Conservation (phyloP, 148 eudicot genomes). For the Fallopia convolvulus region DNA sequence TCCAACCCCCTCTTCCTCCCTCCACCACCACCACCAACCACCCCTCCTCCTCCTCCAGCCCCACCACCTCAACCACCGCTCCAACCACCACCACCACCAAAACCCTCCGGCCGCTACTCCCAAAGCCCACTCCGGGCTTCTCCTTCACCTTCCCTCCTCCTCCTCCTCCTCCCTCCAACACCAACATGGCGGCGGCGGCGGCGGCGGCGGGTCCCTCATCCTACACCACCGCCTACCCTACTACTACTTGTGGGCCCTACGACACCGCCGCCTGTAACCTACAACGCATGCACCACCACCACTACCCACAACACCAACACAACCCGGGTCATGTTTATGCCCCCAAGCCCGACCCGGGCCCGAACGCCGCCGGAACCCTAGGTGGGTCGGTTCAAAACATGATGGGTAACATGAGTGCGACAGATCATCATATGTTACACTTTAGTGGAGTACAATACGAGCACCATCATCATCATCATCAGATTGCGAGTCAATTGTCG, state of each 20-base stretch:
- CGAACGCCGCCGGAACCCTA: neutral
- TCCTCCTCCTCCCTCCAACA: neutral
- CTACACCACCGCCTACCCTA: neutral
- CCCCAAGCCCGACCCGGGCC: neutral
- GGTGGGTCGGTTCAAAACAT: neutral
- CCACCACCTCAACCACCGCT: neutral
- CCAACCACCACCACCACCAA: slow-evolving; percentile 31
- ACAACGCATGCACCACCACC: neutral
- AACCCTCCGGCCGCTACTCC: slow-evolving; percentile 64
- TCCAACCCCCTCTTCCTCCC: slow-evolving; percentile 40
- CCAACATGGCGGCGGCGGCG: neutral
- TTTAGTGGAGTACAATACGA: neutral
- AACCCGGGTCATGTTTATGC: neutral
- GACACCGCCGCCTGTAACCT: neutral
- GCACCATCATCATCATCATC: slow-evolving; percentile 1
- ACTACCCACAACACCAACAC: neutral
- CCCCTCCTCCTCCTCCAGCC: slow-evolving; percentile 12
- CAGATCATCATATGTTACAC: neutral
- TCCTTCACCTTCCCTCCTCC: slow-evolving; percentile 12
- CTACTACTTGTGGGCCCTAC: neutral
- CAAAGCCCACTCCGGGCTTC: slow-evolving; percentile 44
- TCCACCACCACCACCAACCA: neutral
- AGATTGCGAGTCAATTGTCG: slow-evolving; percentile 2
- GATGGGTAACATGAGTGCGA: neutral
- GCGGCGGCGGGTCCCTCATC: neutral